Conservation (phyloP, 2,329 filamentous ascomycete species). For the Gaeumannomyces sp. region DNA sequence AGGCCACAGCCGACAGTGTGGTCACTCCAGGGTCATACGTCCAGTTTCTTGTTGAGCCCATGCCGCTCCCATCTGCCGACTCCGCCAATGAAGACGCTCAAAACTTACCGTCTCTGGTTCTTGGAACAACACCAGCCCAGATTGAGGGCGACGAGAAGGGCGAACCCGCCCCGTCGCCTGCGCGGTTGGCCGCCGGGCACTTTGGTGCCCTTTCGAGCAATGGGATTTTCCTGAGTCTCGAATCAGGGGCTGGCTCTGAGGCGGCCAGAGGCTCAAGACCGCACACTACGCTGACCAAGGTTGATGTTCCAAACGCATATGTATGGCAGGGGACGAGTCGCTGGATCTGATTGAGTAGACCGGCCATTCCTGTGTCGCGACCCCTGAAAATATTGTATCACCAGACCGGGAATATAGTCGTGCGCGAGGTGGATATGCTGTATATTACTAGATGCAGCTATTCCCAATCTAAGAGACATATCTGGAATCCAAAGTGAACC, state of each 20-base stretch:
- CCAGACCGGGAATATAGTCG: too few relatives aligned
- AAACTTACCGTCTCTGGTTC: conserved; percentile 11
- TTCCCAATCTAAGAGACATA: too few relatives aligned
- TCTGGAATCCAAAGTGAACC: too few relatives aligned
- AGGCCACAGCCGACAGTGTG: conserved; percentile 42
- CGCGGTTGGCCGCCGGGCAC: conserved; percentile 26
- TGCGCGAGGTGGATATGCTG: too few relatives aligned
- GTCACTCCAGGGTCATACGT: conserved; percentile 58
- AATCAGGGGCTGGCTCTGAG: conserved; percentile 16
- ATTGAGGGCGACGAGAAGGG: background rate
- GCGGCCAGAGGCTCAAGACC: background rate
- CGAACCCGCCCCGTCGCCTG: background rate
- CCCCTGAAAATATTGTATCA: too few relatives aligned
- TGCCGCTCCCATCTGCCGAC: background rate
- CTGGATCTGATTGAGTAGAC: conserved; percentile 7
- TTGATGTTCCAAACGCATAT: conserved; percentile 41
- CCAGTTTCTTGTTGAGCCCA: conserved; percentile 51
- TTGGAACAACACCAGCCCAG: conserved; percentile 13
- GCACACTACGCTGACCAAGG: conserved; percentile 29
- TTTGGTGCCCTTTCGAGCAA: conserved; percentile 60
- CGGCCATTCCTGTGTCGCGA: background rate
- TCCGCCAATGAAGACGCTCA: conserved; percentile 1
- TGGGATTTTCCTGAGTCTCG: conserved; percentile 45
- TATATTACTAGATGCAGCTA: too few relatives aligned
- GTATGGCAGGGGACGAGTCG: conserved; percentile 14